These are phyloP conservation scores for Pichia insulana DNA, from an alignment of 805 yeast genomes.

Conservation along the genomic window DNA sequence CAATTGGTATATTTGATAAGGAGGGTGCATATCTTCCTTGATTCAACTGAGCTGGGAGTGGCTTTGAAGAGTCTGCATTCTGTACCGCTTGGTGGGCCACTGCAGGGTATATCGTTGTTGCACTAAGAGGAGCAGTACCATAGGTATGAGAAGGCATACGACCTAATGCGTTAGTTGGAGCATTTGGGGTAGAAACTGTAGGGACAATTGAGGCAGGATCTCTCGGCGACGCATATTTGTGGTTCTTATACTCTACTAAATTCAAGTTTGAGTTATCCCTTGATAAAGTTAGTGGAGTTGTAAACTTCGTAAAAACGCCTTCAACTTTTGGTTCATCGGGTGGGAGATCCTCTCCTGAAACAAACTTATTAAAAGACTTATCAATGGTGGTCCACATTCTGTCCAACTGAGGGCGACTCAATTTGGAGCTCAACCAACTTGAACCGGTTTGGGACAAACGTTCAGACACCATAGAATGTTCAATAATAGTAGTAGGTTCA, in stretches of 20 bases:
- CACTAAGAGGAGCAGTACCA: too few relatives aligned
- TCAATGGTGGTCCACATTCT: conserved; percentile 85
- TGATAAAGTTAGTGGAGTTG: conserved; percentile 48
- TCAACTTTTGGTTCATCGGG: conserved; percentile 31
- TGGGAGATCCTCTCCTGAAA: conserved; percentile 73
- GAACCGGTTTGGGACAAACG: conserved; percentile 40
- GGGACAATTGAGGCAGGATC: too few relatives aligned
- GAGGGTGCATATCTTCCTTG: too few relatives aligned
- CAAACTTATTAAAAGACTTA: conserved; percentile 67
- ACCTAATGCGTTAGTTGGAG: neutral
- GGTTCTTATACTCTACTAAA: conserved; percentile 9
- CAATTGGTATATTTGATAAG: too few relatives aligned
- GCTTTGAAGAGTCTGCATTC: too few relatives aligned
- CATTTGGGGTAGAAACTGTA: neutral
- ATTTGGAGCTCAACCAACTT: conserved; percentile 66
- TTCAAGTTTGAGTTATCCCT: conserved; percentile 41
- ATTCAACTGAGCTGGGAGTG: too few relatives aligned
- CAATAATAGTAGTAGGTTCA: conserved; percentile 27
- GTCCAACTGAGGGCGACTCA: conserved; percentile 35
- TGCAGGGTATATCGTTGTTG: too few relatives aligned
- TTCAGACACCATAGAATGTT: conserved; percentile 33
- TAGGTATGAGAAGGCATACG: neutral
- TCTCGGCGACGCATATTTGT: too few relatives aligned
- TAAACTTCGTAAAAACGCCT: conserved; percentile 63
- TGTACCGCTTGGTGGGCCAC: too few relatives aligned